Evolutionary conservation across 2,329 filamentous ascomycete genomes (phyloP), one percentile per base, ranked within the genome.

Genomic region (Lecanosticta acicola): DNA sequence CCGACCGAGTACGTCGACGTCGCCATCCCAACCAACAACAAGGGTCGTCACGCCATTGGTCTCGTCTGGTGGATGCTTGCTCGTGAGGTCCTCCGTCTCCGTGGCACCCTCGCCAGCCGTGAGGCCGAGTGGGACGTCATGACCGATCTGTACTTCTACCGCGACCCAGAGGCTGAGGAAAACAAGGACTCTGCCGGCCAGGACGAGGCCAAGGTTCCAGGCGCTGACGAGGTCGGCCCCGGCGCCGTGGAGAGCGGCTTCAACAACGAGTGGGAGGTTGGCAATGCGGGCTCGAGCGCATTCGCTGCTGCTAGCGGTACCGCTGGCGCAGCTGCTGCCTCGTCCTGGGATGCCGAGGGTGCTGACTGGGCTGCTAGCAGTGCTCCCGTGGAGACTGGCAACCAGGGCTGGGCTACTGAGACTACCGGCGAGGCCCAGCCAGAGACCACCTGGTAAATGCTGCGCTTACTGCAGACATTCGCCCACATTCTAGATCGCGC

Each of bases 11-110:
- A 91, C 79, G 93, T 98, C 71, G 93, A 98, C 71, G 88, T 97
- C 74, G 93, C 93, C 75, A 98, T 98, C 77, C 93, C 93, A 68
- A 96, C 93, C 79, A 98, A 98, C 88, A 98, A 98, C 88, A 98
- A 98, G 86, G 91, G 90, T 80, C 91, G 93, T 72, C 90, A 97
- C 79, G 84, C 94, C 72, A 98, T 98, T 67, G 93, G 93, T 80
- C 81, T 93, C 66, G 74, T 98, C 78, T 98, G 93, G 93, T 98
- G 93, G 93, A 85, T 98, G 84, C 83, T 98, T 64, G 91, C 93
- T 72, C 93, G 93, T 81, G 93, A 98, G 83, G 91, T 98, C 71
- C 90, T 98, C 74, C 89, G 94, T 71, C 89, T 98, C 68, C 89
- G 93, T 66, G 93, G 94, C 65, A 97, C 90, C 69, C 88, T 98